Conservation (phyloP, 768 basidiomycete species). For the Cubamyces lactineus region DNA sequence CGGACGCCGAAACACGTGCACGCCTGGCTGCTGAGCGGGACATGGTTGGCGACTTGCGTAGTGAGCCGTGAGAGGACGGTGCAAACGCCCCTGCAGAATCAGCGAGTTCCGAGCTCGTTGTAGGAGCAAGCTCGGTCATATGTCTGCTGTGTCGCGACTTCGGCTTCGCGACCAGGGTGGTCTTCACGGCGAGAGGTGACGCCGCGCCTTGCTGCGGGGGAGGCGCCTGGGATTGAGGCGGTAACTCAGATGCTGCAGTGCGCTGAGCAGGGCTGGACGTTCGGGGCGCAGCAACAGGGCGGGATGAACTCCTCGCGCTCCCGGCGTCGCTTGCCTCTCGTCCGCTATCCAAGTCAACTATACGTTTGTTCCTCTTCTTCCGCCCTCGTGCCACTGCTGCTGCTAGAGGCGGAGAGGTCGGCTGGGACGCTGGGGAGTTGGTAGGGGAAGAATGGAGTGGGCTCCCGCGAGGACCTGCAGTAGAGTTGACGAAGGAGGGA, state of each 20-base stretch:
- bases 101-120: slow-evolving; percentile 22
- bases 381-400: slow-evolving; percentile 48
- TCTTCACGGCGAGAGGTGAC: slow-evolving; percentile 22
- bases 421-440: slow-evolving; percentile 45
- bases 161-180: slow-evolving; percentile 29
- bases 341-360: slow-evolving; percentile 75
- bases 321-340: slow-evolving; percentile 40
- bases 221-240: background rate
- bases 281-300: slow-evolving; percentile 18
- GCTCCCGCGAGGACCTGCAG: slow-evolving; percentile 2
- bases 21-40: slow-evolving; percentile 50
- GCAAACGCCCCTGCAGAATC: slow-evolving; percentile 20
- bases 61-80: slow-evolving; percentile 20
- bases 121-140: slow-evolving; percentile 50
- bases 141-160: slow-evolving; percentile 49
- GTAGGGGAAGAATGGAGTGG: slow-evolving; percentile 36
- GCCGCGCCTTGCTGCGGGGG: background rate
- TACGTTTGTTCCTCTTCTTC: slow-evolving; percentile 69
- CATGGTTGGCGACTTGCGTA: slow-evolving; percentile 32
- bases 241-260: slow-evolving; percentile 4
- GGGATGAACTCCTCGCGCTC: slow-evolving; percentile 29
- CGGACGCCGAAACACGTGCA: slow-evolving; percentile 61
- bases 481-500: slow-evolving; percentile 23
- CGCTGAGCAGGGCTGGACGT: slow-evolving; percentile 26
- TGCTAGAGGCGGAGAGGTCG: slow-evolving; percentile 49